Base-by-base conservation (phyloP, 1,284 basidiomycete genomes). In the Marasmius oreades region DNA sequence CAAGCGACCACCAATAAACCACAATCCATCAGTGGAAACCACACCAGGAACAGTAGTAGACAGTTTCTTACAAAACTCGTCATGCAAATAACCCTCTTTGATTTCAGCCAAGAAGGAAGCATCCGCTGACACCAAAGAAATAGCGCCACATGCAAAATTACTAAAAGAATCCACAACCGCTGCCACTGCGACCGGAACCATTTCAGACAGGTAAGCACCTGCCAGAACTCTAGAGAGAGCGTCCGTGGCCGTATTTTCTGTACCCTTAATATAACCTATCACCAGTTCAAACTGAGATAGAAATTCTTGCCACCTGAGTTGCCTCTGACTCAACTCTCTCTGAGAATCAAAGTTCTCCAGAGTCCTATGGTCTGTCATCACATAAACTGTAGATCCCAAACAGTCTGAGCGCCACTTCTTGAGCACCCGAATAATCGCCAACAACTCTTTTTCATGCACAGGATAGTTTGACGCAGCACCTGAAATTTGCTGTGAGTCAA, bases 331-430 rank as follows among this genome's bases (percentile, higher is more conserved):
- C 0, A 79, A 60, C 10, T 75, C 64, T 1, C 61, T 52, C 48
- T 80, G 74, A 0, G 58, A 62, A 1, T 61, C 2, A 44, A 79
- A 72, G 50, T 71, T 65, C 28, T 74, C 64, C 0, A 80, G 64
- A 0, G 72, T 76, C 0, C 62, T 44, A 55, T 80, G 77, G 56
- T 79, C 71, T 0, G 74, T 76, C 44, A 66, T 68, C 0, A 77
- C 57, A 0, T 54, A 45, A 37, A 78, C 68, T 0, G 54, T 63
- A 0, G 55, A 39, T 0, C 73, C 75, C 0, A 78, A 44, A 0
- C 78, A 61, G 12, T 73, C 64, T 0, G 59, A 46, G 0, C 64
- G 26, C 69, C 70, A 80, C 36, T 73, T 73, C 23, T 69, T 63
- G 0, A 76, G 59, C 0, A 70, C 69, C 0, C 60, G 37, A 1